Evolutionary conservation across 2,329 filamentous ascomycete species (phyloP), one percentile per base, ranked within the genome.

Genomic region (Aspergillus pseudonomiae): DNA sequence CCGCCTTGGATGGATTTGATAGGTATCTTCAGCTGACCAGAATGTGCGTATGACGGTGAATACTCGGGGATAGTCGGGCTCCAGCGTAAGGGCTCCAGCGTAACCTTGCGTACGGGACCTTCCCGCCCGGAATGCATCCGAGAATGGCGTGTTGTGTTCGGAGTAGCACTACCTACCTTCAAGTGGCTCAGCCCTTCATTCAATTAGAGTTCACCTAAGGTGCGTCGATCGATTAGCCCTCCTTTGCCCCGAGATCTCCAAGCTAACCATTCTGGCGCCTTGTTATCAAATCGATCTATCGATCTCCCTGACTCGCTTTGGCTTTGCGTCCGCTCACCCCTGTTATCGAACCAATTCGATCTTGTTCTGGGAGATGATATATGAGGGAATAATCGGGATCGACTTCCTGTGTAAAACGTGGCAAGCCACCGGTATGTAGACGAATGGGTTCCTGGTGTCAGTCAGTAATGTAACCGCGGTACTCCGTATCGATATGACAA

Each of bases 1-100:
- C 52, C 52, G 52, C 52, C 52, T 39, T 16, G 11, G 16, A 54
- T 36, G 11, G 28, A 54, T 36, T 54, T 54, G 52, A 54, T 54
- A 54, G 52, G 52, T 54, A 54, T 36, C 21, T 36, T 54, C 52
- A 32, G 52, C 30, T 34, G n/a, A 54, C 21, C 52, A 54, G 52
- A 36, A 12, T 54, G n/a, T 36, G 28, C 19, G 11, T 24, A 24
- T 30, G 5, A 11, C 46, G 46, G 46, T 28, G 28, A n/a, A 11
- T 34, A 32, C 52, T 54, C 52, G 52, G 52, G 9, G 30, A 36
- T 24, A 36, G 32, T 34, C 52, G 52, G 50, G 28, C 48, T 30
- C 21, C 48, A 30, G 9, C 21, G 21, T 1, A 24, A 24, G 50
- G 48, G 26, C 48, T 28, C 21, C 48, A 30, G 9, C n/a, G n/a